Evolutionary conservation across 2,329 filamentous ascomycete genomes (phyloP), one percentile per base, ranked within the genome.

Genomic region (Epichloe sp.): DNA sequence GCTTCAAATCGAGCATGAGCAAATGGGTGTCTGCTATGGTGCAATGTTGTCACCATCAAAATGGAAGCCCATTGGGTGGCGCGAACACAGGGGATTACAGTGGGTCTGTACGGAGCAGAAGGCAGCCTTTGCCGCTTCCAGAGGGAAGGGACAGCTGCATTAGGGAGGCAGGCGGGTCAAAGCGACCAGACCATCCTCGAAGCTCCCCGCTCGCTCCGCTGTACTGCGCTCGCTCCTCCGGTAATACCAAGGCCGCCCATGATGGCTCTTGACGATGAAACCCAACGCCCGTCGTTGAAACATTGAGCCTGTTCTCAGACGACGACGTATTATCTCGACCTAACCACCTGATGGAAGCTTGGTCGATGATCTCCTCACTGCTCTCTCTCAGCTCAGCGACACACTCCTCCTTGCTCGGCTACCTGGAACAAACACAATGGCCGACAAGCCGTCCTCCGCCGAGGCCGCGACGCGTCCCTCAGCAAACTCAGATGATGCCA

Each of bases 401-500:
- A 12, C 7, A 19, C 6, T 8, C 21, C 35, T 3, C 21, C 11
- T 35, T 15, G 5, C 35, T 6, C 10, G 35, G n/a, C 31, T 15
- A 17, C 34, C 14, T 11, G 23, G 41, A 38, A 15, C 14, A 26
- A 21, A 26, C 36, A 47, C 8, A 45, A 51, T 51, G 51, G 47
- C 21, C 14, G 15, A 40, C 37, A 31, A 49, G 43, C n/a, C 12
- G 11, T 37, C 38, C 11, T 35, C 43, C 7, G 15, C 47, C 42
- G 41, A 46, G 43, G 40, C 17, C 17, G 38, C 49, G 15, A 47
- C 44, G 48, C 38, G 45, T 38, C n/a, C 48, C 12, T 14, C 46
- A 15, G 44, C 49, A 19, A 44, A 36, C 21, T 40, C 48, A 15
- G 46, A 44, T 41, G 43, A 49, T 53, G 52, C 63, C 14, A 55